Evolutionary conservation across 192 early-diverging fungal species (phyloP).

Genomic region (Backusella morwellensis): DNA sequence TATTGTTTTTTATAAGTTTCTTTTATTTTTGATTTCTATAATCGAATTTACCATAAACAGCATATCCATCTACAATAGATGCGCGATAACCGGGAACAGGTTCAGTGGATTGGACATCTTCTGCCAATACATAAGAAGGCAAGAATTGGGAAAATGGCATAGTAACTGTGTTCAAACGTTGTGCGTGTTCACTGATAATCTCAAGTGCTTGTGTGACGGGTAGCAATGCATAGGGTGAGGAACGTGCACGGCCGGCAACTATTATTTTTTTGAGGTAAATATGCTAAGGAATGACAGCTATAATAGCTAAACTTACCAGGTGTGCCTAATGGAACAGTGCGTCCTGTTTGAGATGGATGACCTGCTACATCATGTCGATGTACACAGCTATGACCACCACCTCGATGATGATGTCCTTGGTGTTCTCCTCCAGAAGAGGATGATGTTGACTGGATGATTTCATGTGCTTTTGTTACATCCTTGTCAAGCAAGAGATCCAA

Average conservation of each 20-base stretch:
- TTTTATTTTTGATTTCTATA: neutral
- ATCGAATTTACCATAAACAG: slow-evolving; percentile 64
- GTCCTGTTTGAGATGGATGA: slow-evolving; percentile 5
- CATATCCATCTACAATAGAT: slow-evolving; percentile 93
- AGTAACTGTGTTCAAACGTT: slow-evolving; percentile 29
- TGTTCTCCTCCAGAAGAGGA: neutral
- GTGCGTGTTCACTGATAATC: slow-evolving; percentile 45
- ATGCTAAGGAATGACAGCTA: neutral
- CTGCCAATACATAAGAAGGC: slow-evolving; percentile 67
- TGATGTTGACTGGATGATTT: slow-evolving; percentile 34
- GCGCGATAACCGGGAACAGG: slow-evolving; percentile 85
- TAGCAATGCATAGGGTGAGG: slow-evolving; percentile 84
- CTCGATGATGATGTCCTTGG: slow-evolving; percentile 2
- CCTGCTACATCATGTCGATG: slow-evolving; percentile 31
- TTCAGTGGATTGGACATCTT: slow-evolving; percentile 71
- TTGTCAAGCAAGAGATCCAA: slow-evolving; percentile 65
- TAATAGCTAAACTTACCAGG: neutral
- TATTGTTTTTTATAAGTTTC: neutral
- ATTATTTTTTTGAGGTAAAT: neutral
- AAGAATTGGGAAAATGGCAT: slow-evolving; percentile 46
- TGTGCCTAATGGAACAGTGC: slow-evolving; percentile 1
- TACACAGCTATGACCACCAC: slow-evolving; percentile 36
- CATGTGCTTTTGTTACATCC: slow-evolving; percentile 56
- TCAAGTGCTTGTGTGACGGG: slow-evolving; percentile 64
- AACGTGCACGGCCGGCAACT: slow-evolving; percentile 66